Conservation (phyloP, 768 basidiomycete species). For the Xanthoconium purpureum region DNA sequence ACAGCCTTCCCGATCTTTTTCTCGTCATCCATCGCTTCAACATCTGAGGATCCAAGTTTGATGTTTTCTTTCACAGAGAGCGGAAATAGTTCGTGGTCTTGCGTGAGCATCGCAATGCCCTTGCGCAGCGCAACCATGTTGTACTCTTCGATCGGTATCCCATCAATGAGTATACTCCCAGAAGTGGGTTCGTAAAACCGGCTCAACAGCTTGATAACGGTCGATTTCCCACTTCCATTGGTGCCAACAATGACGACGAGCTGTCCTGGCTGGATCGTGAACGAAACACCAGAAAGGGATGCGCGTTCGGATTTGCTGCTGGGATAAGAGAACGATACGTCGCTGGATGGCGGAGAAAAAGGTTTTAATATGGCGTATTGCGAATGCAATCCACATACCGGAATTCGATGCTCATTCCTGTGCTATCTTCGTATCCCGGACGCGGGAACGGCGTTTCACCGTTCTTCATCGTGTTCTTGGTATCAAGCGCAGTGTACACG, state of each 20-base stretch:
- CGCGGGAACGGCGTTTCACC: constrained; percentile 26
- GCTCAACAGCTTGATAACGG: constrained; percentile 40
- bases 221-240: constrained; percentile 36
- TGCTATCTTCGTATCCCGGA: constrained; percentile 6
- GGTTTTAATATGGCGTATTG: neutral
- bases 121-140: constrained; percentile 32
- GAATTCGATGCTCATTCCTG: constrained; percentile 19
- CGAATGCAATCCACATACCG: constrained; percentile 5
- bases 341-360: constrained; percentile 29
- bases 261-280: constrained; percentile 31
- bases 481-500: constrained; percentile 21
- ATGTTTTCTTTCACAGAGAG: constrained; percentile 42
- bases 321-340: constrained; percentile 54
- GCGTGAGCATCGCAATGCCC: constrained; percentile 41
- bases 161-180: constrained; percentile 42
- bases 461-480: constrained; percentile 26
- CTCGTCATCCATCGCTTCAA: constrained; percentile 11
- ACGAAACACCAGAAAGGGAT: constrained; percentile 28
- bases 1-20: constrained; percentile 20
- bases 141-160: constrained; percentile 33
- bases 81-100: constrained; percentile 38
- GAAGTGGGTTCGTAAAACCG: constrained; percentile 31
- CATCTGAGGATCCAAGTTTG: constrained; percentile 29
- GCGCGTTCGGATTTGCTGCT: constrained; percentile 27
- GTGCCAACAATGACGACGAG: constrained; percentile 35